Evolutionary conservation across 768 basidiomycete genomes (phyloP), one percentile per base, ranked within the genome.

Genomic region (Naganishia onofrii): DNA sequence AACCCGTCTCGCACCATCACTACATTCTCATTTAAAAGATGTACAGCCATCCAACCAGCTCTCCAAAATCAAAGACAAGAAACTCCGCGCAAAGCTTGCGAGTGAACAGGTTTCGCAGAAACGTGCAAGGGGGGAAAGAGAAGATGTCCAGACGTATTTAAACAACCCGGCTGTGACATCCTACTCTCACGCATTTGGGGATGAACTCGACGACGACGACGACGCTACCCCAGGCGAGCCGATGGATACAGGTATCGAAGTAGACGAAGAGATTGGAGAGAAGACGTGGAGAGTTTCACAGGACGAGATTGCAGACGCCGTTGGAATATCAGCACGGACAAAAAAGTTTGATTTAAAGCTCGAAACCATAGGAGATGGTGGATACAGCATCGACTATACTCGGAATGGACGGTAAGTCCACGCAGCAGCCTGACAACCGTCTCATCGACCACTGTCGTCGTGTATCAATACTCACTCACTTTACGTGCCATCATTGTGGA

Each of bases 211-310:
- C 23, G 52, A 48, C 9, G 65, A 32, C 2, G 65, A 66, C 1
- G 65, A 44, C 9, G 65, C 2, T 42, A 17, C 5, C 46, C 21
- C 58, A 12, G 64, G 57, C 13, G 64, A 70, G 31, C 42, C 48
- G 23, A 44, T 44, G 54, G 74, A 78, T 44, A 68, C 89, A 63
- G 81, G 84, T 67, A 87, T 97, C 69, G 86, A 89, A 77, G 86
- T 86, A 23, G 92, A 94, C 74, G 86, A 85, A 2, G 76, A 74
- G 21, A 87, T 86, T 66, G 84, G 97, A 81, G 96, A 98, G 77
- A 82, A 86, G 77, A 97, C 95, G 8, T 98, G 93, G 93, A 84
- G 91, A 69, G 85, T 93, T 9, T 84, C 86, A 0, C 96, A 98
- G 82, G 83, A 84, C 9, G 93, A 94, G 71, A 89, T 98, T 70